Evolutionary conservation across 2,329 filamentous ascomycete species (phyloP).

Genomic region (Botrytis galanthina): DNA sequence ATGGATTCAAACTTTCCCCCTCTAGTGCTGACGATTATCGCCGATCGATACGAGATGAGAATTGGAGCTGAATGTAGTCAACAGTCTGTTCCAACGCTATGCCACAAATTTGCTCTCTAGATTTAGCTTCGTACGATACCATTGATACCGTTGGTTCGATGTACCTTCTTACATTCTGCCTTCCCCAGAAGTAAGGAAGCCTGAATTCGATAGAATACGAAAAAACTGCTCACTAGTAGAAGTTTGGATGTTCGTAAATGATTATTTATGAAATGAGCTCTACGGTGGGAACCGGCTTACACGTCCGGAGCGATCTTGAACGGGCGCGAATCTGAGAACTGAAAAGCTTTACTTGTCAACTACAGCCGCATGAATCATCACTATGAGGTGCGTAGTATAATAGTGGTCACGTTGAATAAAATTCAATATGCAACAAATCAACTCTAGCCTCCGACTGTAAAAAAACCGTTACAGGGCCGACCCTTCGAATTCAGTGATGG

Average conservation of each 20-base stretch:
- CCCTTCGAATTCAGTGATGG: not conserved
- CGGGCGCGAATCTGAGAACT: not conserved
- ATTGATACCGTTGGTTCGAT: not conserved
- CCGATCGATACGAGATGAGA: not conserved
- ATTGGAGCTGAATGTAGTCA: not conserved
- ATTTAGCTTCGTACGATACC: not conserved
- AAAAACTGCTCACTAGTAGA: not conserved
- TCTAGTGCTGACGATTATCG: not conserved
- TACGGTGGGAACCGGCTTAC: not conserved
- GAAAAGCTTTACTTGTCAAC: not conserved
- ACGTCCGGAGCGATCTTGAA: not conserved
- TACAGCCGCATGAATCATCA: not conserved
- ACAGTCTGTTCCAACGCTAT: not conserved
- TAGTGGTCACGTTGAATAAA: not conserved
- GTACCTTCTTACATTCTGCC: no score
- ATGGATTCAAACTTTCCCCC: not conserved
- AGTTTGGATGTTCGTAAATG: not conserved
- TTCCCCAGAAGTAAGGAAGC: not conserved
- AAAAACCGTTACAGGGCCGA: not conserved
- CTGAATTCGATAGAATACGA: not conserved
- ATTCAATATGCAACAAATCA: conserved; percentile 7
- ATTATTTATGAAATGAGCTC: not conserved
- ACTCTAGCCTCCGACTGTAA: not conserved
- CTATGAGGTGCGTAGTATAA: not conserved
- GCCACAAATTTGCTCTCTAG: not conserved